phyloP scores from a whole-genome alignment of 176 grass and related monocot species.

The Carex cristatella region DNA sequence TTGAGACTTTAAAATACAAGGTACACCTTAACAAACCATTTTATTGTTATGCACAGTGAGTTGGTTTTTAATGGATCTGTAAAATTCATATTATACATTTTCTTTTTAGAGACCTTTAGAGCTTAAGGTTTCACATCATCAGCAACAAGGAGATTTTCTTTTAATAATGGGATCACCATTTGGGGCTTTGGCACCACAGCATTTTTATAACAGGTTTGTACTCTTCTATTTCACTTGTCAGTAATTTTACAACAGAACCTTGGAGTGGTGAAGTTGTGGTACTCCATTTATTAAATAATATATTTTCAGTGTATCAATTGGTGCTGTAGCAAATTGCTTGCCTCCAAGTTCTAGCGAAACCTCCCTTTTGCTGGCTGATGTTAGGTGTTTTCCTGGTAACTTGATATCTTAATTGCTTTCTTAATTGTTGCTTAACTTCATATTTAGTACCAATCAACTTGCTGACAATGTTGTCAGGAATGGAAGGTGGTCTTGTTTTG shows the following conservation, averaged over 20 bases:
- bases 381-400: slow-evolving; percentile 80
- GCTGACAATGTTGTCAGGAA: slow-evolving; percentile 46
- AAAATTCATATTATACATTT: slow-evolving; percentile 3
- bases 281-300: slow-evolving; percentile 18
- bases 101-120: slow-evolving; percentile 42
- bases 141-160: slow-evolving; percentile 65
- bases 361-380: slow-evolving; percentile 72
- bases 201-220: slow-evolving; percentile 90
- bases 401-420: slow-evolving; percentile 6
- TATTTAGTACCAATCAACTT: slow-evolving; percentile 28
- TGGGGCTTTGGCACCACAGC: slow-evolving; percentile 66
- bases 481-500: slow-evolving; percentile 91
- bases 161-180: slow-evolving; percentile 81
- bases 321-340: slow-evolving; percentile 74
- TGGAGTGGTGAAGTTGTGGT: neutral
- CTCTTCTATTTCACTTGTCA: slow-evolving; percentile 2
- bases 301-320: slow-evolving; percentile 57
- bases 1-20: slow-evolving; percentile 38
- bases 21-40: slow-evolving; percentile 25
- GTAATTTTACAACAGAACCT: neutral
- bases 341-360: slow-evolving; percentile 41
- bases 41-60: slow-evolving; percentile 32
- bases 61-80: slow-evolving; percentile 14
- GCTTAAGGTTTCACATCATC: slow-evolving; percentile 44
- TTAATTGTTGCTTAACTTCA: slow-evolving; percentile 6